Evolutionary conservation across 2,329 filamentous ascomycete genomes (phyloP).

Genomic region (Epichloe aotearoae): DNA sequence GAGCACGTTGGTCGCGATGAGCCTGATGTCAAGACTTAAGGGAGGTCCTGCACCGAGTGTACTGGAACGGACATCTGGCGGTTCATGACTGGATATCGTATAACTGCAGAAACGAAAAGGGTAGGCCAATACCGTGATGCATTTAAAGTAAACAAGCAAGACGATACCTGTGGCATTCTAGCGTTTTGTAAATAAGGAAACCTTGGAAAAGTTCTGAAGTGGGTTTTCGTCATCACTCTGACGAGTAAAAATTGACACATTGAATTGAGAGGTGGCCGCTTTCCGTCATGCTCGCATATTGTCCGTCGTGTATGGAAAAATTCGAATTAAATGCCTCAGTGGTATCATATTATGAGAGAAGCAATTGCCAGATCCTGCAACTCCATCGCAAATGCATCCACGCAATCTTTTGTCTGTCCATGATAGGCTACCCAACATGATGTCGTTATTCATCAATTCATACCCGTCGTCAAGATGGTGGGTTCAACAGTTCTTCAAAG

Average conservation of each 20-base stretch:
- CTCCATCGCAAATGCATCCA: neutral
- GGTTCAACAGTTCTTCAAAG: slow-evolving; percentile 29
- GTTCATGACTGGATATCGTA: neutral
- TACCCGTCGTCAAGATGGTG: neutral
- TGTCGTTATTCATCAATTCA: neutral
- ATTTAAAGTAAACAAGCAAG: neutral
- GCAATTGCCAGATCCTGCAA: too few relatives aligned
- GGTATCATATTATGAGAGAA: neutral
- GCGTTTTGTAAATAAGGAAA: neutral
- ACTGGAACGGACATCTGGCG: neutral
- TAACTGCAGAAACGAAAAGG: neutral
- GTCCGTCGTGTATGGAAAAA: neutral
- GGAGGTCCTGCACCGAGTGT: neutral
- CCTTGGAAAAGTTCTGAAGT: neutral
- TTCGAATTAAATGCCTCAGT: neutral
- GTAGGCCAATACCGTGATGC: neutral
- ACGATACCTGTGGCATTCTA: neutral
- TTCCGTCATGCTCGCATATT: neutral
- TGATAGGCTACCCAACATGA: neutral
- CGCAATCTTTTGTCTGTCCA: neutral
- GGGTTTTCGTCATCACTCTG: neutral
- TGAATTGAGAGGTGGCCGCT: neutral
- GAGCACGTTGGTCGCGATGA: slow-evolving; percentile 85
- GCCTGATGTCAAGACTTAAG: slow-evolving; percentile 89
- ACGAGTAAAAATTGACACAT: neutral